Percentiles rank a stretch among this genome's conserved stretches.
Evolutionary conservation across 1,284 basidiomycete genomes (phyloP).

Genomic region (Ganoderma boninense): DNA sequence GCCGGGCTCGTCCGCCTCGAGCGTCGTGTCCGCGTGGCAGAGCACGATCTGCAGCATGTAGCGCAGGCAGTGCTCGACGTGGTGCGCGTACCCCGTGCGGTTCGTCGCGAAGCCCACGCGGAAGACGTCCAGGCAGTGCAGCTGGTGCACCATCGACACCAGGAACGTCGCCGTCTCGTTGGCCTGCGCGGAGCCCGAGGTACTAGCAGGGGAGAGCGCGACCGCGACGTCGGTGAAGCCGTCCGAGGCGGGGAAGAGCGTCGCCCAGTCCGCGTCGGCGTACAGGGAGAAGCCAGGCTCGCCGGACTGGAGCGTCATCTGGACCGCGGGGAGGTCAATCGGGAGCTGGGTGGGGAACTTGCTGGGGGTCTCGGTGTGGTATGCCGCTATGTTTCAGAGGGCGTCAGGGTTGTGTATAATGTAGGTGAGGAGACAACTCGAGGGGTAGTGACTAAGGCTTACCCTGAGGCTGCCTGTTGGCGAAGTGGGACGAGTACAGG

Average conservation of each 20-base stretch:
- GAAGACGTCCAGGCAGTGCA: constrained; percentile 39
- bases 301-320: constrained; percentile 24
- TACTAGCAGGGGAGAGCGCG: constrained; percentile 32
- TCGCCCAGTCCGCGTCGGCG: constrained; percentile 47
- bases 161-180: constrained; percentile 30
- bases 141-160: constrained; percentile 36
- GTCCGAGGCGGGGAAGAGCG: constrained; percentile 45
- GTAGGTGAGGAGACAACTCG: too few species aligned
- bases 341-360: constrained; percentile 33
- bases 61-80: constrained; percentile 49
- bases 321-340: constrained; percentile 25
- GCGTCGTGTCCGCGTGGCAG: constrained; percentile 49
- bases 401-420: not conserved
- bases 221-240: constrained; percentile 45
- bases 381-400: not conserved
- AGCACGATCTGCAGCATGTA: constrained; percentile 50
- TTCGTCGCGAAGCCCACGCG: constrained; percentile 32
- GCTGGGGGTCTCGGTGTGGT: constrained; percentile 16
- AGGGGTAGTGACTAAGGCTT: too few species aligned
- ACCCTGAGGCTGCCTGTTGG: not conserved
- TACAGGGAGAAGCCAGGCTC: constrained; percentile 27
- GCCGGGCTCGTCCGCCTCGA: constrained; percentile 45
- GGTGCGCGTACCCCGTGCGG: constrained; percentile 40
- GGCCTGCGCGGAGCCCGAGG: not conserved
- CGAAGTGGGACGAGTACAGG: not conserved